A percentile compares a stretch with the other conserved stretches of the same genome.
These are phyloP conservation scores for Chlamydomonas schloesseri DNA, from an alignment of 139 green algal species.

Conservation along the genomic window DNA sequence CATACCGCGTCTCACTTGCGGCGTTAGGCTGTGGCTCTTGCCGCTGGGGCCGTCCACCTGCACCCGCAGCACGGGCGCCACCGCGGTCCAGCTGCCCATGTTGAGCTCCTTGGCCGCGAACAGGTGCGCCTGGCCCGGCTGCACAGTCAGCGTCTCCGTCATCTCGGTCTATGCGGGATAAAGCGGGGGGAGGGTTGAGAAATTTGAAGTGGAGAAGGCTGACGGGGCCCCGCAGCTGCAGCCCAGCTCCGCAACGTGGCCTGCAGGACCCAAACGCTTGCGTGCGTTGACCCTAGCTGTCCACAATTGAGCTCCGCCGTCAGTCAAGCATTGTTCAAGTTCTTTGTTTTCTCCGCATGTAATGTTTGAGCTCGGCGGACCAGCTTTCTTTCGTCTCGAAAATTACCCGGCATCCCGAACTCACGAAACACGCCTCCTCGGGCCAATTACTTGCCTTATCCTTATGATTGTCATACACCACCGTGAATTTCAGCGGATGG, in stretches of 20 bases:
- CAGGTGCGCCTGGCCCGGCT: background rate
- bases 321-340: too few relatives aligned
- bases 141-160: background rate
- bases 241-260: too few relatives aligned
- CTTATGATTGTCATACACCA: constrained; percentile 26
- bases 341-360: too few relatives aligned
- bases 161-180: background rate
- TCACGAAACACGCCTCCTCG: too few relatives aligned
- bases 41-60: background rate
- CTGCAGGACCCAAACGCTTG: background rate
- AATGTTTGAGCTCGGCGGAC: too few relatives aligned
- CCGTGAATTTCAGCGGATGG: constrained; percentile 3
- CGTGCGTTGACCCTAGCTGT: background rate
- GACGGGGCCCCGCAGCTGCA: too few relatives aligned
- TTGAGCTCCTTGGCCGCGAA: constrained; percentile 26
- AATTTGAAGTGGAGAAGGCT: too few relatives aligned
- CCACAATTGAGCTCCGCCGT: too few relatives aligned
- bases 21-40: background rate
- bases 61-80: background rate
- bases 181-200: background rate
- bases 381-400: too few relatives aligned
- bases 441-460: too few relatives aligned
- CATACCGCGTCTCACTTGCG: background rate
- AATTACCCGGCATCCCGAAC: too few relatives aligned
- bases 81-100: constrained; percentile 27